Base-by-base conservation (phyloP, 768 basidiomycete genomes). In the Hypholoma fasciculare region DNA sequence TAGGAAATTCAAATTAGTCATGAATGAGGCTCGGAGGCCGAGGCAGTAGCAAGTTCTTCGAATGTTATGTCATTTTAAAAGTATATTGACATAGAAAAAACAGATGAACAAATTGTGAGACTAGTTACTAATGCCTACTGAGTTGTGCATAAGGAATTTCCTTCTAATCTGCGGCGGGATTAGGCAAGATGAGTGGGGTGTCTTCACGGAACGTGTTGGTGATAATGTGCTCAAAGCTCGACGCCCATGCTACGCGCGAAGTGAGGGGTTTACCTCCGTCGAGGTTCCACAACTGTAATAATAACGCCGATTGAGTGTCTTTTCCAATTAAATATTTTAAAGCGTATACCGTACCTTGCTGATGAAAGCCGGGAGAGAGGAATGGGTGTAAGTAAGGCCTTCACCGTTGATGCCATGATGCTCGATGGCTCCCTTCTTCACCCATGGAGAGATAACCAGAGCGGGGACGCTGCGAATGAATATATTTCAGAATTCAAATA, bases 401-500 rank as follows among this genome's bases (percentile, higher is more conserved):
- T 49, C 23, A 8, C 60, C 49, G 56, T 71, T 69, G 30, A 58
- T 65, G 16, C 70, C 70, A 13, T 67, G 46, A 51, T 69, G 49
- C 62, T 68, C 68, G 46, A 69, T 53, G 34, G 57, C 52, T 5
- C 67, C 66, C 57, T 66, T 49, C 11, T 57, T 61, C 12, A 65
- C 49, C 53, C 58, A 71, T n/a, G 69, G 54, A 8, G 70, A 71
- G 36, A 70, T 58, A 19, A 68, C 23, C 23, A 57, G 61, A 14
- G 67, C 67, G 12, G 72, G 71, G 53, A 73, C 67, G 39, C 72
- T 54, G 1, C 11, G 38, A 44, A 19, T 17, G 20, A 20, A 43
- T 7, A 5, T 36, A 19, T 14, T 23, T 26, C n/a, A 40, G 16
- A 13, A 34, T 8, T 12, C 13, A 14, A 4, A 27, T 34, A 44